Base-by-base conservation (phyloP, 202 grass and related monocot species). In the Carex arenaria region DNA sequence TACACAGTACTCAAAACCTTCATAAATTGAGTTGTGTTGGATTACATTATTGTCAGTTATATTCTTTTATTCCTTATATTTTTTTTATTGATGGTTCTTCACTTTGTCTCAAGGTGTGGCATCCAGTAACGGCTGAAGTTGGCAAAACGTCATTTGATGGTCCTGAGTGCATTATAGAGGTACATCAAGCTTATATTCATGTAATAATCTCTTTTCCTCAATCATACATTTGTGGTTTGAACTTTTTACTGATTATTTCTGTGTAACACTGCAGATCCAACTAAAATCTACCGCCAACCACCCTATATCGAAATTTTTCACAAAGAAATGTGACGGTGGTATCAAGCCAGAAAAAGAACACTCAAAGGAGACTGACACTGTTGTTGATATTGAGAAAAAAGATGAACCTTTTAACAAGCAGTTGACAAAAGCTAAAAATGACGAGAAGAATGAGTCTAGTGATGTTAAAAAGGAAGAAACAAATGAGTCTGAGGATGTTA, bases 111-210 rank as follows among this genome's bases (percentile, higher is more conserved):
- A 81, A 97, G 94, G 85, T 90, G 78, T 98, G 92, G 89, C 87
- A 91, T 86, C 95, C 90, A 63, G 95, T 98, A 63, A 98, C 84
- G 54, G 18, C 74, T 7, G 87, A 87, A 81, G 84, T 98, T 82
- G 95, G 95, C 10, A 98, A 94, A 91, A 80, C 83, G 81, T 98
- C 92, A 34, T 98, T 94, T 67, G 67, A 98, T 64, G 87, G 95
- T 54, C 89, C 90, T 78, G 92, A 94, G 60, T 98, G 95, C 84
- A 89, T 94, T 72, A 93, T 89, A 86, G 84, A 98, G 95, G 95
- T 89, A 87, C 52, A 38, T 31, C 78, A 79, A 38, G 22, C 15
- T 38, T 75, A 42, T 75, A 65, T 64, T 42, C 13, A 79, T 82
- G 68, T 28, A 55, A 23, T 63, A 4, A 43, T 22, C 18, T 80